Base-by-base conservation (phyloP, 2,329 filamentous ascomycete species). In the Fusarium torulosum region DNA sequence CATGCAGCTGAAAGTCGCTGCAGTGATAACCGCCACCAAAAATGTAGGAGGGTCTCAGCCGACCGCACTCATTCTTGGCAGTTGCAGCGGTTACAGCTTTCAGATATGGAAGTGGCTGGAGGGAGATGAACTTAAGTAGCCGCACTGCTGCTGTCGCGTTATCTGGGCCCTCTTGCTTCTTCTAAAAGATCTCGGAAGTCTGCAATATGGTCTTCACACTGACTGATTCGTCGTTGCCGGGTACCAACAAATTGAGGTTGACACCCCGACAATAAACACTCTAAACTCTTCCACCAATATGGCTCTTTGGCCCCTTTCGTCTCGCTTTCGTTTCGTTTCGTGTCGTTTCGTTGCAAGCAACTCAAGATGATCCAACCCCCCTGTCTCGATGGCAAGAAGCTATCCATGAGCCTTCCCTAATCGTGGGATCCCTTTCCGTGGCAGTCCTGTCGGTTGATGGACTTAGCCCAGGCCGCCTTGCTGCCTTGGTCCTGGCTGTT, bases 61-160 rank as follows among this genome's bases (percentile, higher is more conserved):
- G 31, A 45, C 25, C 29, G 13, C 15, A n/a, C 29, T 21, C 37
- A 20, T 56, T 35, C n/a, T n/a, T 56, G 41, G 41, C 20, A n/a
- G 51, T 27, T 38, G 4, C 21, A 19, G 20, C 35, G 21, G 51
- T 33, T 38, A 6, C 21, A 19, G 20, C 35, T 13, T 55, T n/a
- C 27, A 46, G 20, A 19, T 13, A 45, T 37, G 13, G 15, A 35
- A 41, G 51, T 59, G 55, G 51, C 51, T 59, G 21, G 35, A 46
- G 55, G 27, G 52, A 14, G 51, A 19, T 11, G 15, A 40, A 33
- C 27, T 58, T 59, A 59, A 59, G 55, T 56, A 59, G 33, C 35
- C n/a, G 14, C 33, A 19, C n/a, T 27, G 35, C 17, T 10, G 27
- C 23, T 31, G 21, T 41, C n/a, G 15, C 7, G n/a, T 45, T 17